These are phyloP conservation scores for Sporodiniella umbellata DNA, from an alignment of 371 early-diverging fungal species.

Conservation along the genomic window DNA sequence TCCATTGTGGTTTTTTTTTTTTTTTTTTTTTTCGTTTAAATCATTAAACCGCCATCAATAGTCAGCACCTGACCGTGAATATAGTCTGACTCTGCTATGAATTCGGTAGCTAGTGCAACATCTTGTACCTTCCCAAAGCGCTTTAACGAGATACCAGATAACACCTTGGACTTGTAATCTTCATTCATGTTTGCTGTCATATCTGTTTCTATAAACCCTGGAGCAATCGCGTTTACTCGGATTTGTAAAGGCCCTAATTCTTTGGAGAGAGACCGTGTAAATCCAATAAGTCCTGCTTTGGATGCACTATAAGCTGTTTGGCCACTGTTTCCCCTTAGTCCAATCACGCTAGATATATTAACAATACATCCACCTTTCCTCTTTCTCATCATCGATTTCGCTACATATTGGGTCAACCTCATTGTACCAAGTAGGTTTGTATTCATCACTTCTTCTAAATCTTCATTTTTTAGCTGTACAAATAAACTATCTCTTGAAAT, in stretches of 20 bases:
- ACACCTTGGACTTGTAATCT: conserved; percentile 29
- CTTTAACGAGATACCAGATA: conserved; percentile 51
- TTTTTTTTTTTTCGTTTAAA: conserved; percentile 19
- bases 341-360: conserved; percentile 82
- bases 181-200: conserved; percentile 63
- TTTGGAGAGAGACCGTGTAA: conserved; percentile 77
- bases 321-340: conserved; percentile 74
- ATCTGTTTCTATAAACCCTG: conserved; percentile 87
- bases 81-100: conserved; percentile 63
- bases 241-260: conserved; percentile 76
- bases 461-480: conserved; percentile 40
- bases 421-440: conserved; percentile 79
- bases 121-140: conserved; percentile 63
- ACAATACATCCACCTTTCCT: conserved; percentile 70
- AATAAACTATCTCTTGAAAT: conserved; percentile 60
- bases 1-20: too few species aligned
- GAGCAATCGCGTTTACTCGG: conserved; percentile 81
- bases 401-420: conserved; percentile 51
- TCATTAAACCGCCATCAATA: conserved; percentile 67
- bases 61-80: conserved; percentile 74
- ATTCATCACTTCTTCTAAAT: conserved; percentile 54
- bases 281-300: conserved; percentile 84
- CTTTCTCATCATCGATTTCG: conserved; percentile 56
- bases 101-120: conserved; percentile 65
- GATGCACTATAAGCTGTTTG: conserved; percentile 80